Conservation (phyloP, 2,329 filamentous ascomycete genomes). For the Phyllachora maydis region DNA sequence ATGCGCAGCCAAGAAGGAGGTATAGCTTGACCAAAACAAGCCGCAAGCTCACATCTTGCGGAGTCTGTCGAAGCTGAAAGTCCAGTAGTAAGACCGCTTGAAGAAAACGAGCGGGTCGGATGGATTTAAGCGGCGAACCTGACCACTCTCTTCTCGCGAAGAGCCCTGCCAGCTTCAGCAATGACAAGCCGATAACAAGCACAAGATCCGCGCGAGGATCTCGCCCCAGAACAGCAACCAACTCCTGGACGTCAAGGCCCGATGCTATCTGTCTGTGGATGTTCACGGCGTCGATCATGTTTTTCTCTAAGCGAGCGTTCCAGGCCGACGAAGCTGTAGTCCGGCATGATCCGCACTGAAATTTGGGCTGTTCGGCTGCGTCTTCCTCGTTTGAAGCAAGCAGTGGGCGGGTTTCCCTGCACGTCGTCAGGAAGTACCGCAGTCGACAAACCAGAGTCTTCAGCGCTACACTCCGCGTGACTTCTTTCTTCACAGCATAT, state of each 20-base stretch:
- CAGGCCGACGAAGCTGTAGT: constrained; percentile 6
- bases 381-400: constrained; percentile 7
- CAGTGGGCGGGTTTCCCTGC: constrained; percentile 10
- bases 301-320: constrained; percentile 5
- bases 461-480: constrained; percentile 6
- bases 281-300: constrained; percentile 6
- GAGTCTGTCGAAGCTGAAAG: constrained; percentile 20
- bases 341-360: constrained; percentile 6
- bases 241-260: constrained; percentile 7
- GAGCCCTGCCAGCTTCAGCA: constrained; percentile 11
- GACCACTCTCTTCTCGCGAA: too few relatives aligned
- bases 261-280: constrained; percentile 6
- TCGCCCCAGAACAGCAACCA: too few relatives aligned
- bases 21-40: constrained; percentile 30
- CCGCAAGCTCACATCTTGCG: constrained; percentile 23
- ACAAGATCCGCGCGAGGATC: constrained; percentile 13
- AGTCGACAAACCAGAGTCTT: constrained; percentile 18
- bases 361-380: constrained; percentile 5
- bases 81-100: constrained; percentile 29
- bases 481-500: constrained; percentile 2
- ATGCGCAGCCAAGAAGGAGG: constrained; percentile 25
- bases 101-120: constrained; percentile 15
- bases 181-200: constrained; percentile 9
- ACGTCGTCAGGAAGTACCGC: constrained; percentile 21
- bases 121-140: too few relatives aligned